These are phyloP conservation scores for Pyrenophora graminea DNA, from an alignment of 2,329 filamentous ascomycete species.

Conservation along the genomic window DNA sequence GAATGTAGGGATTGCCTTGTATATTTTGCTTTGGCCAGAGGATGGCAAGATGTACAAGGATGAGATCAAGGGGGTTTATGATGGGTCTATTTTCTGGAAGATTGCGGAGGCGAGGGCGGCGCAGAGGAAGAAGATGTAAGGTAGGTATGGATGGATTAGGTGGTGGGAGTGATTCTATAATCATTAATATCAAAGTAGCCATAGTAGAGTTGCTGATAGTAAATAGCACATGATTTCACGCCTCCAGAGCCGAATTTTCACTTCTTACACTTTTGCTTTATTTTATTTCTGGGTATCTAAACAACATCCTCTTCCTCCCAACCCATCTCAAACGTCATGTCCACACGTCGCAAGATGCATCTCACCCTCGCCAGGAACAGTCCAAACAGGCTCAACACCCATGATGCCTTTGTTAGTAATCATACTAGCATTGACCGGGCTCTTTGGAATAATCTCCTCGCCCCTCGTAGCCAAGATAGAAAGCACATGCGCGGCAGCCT, in stretches of 20 bases:
- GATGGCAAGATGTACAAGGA: conserved; percentile 19
- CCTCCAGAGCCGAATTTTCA: too few species aligned
- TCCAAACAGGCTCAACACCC: conserved; percentile 38
- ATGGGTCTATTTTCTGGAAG: conserved; percentile 33
- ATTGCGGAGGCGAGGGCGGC: too few species aligned
- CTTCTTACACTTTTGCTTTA: too few species aligned
- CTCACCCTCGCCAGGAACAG: conserved; percentile 32
- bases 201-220: too few species aligned
- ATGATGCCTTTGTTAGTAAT: conserved; percentile 33
- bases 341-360: conserved; percentile 39
- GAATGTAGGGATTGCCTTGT: conserved; percentile 21
- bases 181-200: too few species aligned
- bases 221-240: too few species aligned
- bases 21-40: conserved; percentile 24
- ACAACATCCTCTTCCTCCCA: too few species aligned
- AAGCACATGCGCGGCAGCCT: conserved; percentile 44
- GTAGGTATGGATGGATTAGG: too few species aligned
- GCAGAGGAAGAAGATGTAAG: too few species aligned
- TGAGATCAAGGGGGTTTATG: conserved; percentile 21
- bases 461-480: conserved; percentile 39
- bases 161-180: too few species aligned
- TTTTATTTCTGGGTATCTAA: too few species aligned
- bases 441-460: conserved; percentile 42
- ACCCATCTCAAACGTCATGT: conserved; percentile 28
- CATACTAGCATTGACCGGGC: conserved; percentile 38